Conservation (phyloP, 2,329 filamentous ascomycete genomes). For the Orbilia brochopaga region DNA sequence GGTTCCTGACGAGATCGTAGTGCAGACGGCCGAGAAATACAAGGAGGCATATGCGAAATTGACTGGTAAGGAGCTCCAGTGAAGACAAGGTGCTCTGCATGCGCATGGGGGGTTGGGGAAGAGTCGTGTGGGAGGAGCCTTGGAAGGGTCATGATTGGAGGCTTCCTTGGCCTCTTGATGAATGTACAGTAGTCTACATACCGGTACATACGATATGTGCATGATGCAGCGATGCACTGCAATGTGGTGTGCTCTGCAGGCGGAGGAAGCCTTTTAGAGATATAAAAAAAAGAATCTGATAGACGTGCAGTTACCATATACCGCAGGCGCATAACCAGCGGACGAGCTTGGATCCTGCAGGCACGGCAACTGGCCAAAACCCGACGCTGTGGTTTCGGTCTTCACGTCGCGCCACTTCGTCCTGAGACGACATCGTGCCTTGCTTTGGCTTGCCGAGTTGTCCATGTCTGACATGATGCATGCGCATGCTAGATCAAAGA, state of each 20-base stretch:
- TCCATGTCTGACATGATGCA: background rate
- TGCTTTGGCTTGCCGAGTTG: background rate
- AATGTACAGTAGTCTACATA: background rate
- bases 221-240: background rate
- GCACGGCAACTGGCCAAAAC: constrained; percentile 20
- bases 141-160: constrained; percentile 12
- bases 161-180: constrained; percentile 12
- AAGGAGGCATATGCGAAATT: constrained; percentile 75
- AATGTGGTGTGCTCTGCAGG: background rate
- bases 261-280: constrained; percentile 17
- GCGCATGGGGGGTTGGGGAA: constrained; percentile 5
- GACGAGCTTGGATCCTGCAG: background rate
- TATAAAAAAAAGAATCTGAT: constrained; percentile 46
- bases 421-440: background rate
- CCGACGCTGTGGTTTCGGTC: constrained; percentile 33
- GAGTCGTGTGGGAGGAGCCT: background rate
- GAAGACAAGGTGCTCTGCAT: constrained; percentile 9
- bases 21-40: constrained; percentile 74
- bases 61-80: constrained; percentile 61
- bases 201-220: background rate
- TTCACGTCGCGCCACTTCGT: constrained; percentile 9
- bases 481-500: background rate
- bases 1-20: constrained; percentile 74
- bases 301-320: constrained; percentile 12
- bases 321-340: background rate